Evolutionary conservation across 2,329 filamentous ascomycete genomes (phyloP).

Genomic region (Coniochaeta hoffmannii): DNA sequence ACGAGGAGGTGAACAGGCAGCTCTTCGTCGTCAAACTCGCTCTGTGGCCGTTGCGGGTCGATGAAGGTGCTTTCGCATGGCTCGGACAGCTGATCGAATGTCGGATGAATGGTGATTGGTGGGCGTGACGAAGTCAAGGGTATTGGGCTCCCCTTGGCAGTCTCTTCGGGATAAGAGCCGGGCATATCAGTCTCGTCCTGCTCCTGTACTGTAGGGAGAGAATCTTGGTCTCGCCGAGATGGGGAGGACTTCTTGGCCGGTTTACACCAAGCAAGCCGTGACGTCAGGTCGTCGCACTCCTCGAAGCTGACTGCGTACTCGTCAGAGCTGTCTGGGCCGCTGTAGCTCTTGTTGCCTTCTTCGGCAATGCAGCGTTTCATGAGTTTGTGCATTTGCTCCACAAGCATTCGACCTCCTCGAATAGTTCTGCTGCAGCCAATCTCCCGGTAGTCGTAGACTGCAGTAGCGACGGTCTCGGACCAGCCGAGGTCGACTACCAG

Average conservation of each 20-base stretch:
- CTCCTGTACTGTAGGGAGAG: constrained; percentile 46
- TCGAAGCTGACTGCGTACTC: constrained; percentile 55
- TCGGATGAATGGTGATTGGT: constrained; percentile 52
- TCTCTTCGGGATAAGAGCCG: constrained; percentile 12
- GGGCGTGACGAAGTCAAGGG: constrained; percentile 38
- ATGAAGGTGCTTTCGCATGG: constrained; percentile 74
- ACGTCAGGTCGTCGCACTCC: constrained; percentile 73
- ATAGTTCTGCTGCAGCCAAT: constrained; percentile 63
- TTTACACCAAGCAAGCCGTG: constrained; percentile 72
- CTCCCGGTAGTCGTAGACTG: constrained; percentile 85
- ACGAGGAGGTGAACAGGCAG: constrained; percentile 68
- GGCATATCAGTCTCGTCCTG: constrained; percentile 41
- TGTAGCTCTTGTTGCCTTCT: constrained; percentile 18
- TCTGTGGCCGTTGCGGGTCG: constrained; percentile 38
- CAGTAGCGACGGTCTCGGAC: constrained; percentile 80
- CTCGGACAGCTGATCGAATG: constrained; percentile 63
- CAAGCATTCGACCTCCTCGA: constrained; percentile 65
- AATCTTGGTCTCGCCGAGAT: constrained; percentile 20
- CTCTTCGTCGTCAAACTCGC: constrained; percentile 79
- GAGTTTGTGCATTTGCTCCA: constrained; percentile 60
- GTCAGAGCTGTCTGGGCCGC: constrained; percentile 11
- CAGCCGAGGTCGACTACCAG: constrained; percentile 88
- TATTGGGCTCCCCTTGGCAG: constrained; percentile 28
- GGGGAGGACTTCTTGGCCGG: constrained; percentile 25
- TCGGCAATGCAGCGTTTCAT: constrained; percentile 33